Base-by-base conservation (phyloP, 352 stramenopile genomes). In the Pythium dissimile region DNA sequence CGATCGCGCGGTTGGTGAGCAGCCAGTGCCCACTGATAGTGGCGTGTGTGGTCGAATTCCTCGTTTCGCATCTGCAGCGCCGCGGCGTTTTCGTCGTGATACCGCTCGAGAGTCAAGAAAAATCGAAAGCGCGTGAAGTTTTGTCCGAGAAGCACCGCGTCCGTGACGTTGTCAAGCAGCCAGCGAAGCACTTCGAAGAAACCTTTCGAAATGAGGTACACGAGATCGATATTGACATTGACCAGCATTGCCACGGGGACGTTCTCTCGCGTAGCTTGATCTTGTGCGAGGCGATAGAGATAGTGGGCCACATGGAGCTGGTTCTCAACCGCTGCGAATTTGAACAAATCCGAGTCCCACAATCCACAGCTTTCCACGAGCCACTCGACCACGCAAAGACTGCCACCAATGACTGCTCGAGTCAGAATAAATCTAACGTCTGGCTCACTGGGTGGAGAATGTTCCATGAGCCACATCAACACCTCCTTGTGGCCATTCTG, bases 11-110 rank as follows among this genome's bases (percentile, higher is more conserved):
- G 23, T 20, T 53, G 53, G 1, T 13, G n/a, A 4, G 31, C 16
- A 6, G 43, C 54, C 1, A 44, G 18, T 1, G 20, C n/a, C 54
- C 54, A 62, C 44, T 62, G 43, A 45, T 54, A 62, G 5, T 37
- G 27, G 4, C 50, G 50, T 23, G 16, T 35, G 12, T 57, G 38
- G 16, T 48, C 38, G 15, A 41, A 48, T 42, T 57, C 50, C 1
- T 23, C 27, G 37, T 46, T 62, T 15, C 38, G 42, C 23, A 52
- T 27, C 5, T 44, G 9, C n/a, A 62, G 20, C 2, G 54, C 37
- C 3, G 32, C 4, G 8, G 47, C 34, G 15, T 62, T 45, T 34
- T 54, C 54, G 16, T 48, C 34, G 27, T 54, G n/a, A 28, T 62
- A 62, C 4, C 54, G 54, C 34, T 54, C 54, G 6, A 54, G 26